Evolutionary conservation across 768 basidiomycete genomes (phyloP).

Genomic region (Arthromyces matolae): DNA sequence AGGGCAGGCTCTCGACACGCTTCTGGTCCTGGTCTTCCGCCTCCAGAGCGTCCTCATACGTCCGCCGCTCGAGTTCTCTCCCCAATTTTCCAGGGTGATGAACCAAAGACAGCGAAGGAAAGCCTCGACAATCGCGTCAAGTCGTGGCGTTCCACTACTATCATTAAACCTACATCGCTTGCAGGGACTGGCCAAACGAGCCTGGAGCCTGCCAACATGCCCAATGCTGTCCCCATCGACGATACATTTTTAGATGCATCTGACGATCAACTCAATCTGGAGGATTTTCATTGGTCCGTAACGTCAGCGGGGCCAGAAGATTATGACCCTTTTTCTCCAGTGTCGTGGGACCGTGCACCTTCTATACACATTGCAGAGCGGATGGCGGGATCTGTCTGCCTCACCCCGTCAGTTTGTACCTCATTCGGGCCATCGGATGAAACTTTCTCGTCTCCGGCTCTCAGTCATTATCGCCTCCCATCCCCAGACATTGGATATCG

Average conservation of each 20-base stretch:
- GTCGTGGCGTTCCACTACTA: slow-evolving; percentile 62
- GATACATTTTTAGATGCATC: slow-evolving; percentile 23
- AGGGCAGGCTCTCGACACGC: slow-evolving; percentile 30
- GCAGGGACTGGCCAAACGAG: slow-evolving; percentile 46
- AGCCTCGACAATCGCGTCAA: slow-evolving; percentile 56
- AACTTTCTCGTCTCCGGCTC: slow-evolving; percentile 33
- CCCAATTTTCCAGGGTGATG: slow-evolving; percentile 61
- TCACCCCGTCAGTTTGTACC: slow-evolving; percentile 51
- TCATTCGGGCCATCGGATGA: slow-evolving; percentile 56
- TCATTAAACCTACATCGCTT: slow-evolving; percentile 45
- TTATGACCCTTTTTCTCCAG: slow-evolving; percentile 35
- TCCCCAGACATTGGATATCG: slow-evolving; percentile 60
- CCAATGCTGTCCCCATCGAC: slow-evolving; percentile 38
- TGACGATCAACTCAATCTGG: slow-evolving; percentile 50
- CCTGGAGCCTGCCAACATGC: slow-evolving; percentile 49
- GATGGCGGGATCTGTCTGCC: slow-evolving; percentile 50
- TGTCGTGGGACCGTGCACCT: slow-evolving; percentile 35
- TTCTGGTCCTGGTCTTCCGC: slow-evolving; percentile 22
- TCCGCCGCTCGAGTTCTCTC: slow-evolving; percentile 39
- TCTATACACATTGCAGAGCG: slow-evolving; percentile 59
- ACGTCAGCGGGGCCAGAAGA: slow-evolving; percentile 64
- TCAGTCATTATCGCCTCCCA: slow-evolving; percentile 36
- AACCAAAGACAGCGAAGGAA: slow-evolving; percentile 47
- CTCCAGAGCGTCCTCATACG: slow-evolving; percentile 24
- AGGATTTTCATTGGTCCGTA: slow-evolving; percentile 68